Base-by-base conservation (phyloP, 495 filamentous ascomycete species). In the Tuber calosporum region DNA sequence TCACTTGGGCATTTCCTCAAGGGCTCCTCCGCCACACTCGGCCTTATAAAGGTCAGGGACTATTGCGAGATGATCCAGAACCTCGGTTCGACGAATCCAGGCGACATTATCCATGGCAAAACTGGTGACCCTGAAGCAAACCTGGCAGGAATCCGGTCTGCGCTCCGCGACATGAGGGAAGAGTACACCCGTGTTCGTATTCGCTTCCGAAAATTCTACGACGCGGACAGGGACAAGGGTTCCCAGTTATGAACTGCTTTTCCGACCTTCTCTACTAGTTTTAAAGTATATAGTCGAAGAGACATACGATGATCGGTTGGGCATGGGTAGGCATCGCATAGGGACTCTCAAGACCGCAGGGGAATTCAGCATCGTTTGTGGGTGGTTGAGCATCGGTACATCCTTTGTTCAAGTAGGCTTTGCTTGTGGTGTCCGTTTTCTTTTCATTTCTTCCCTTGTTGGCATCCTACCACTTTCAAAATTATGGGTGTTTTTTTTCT, bases 1-100 rank as follows among this genome's bases (percentile, higher is more conserved):
- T 85, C 85, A 22, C 88, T 96, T 38, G 95, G 95, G 37, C 95
- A 99, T 84, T 99, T 97, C 85, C 85, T 99, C 71, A 99, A 99
- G 83, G 95, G 95, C 53, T 97, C 94, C n/a, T 97, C 94, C 15
- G 95, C 95, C 30, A 98, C 96, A 9, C 88, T 99, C 69, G 95
- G 95, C 36, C 87, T 99, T 53, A 92, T 85, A 78, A 96, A 96
- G 84, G 91, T 99, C 80, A 92, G 92, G 82, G 93, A 97, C 78
- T 89, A 87, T 71, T 99, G 95, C 82, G 94, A 97, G 83, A 92
- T 96, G 86, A 97, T 99, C 78, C 95, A 99, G 82, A 90, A 97
- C 81, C 96, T 89, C 79, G 95, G 96, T 67, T 88, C 89, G 77
- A 85, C 89, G 77, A 85, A 85, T 70, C 90, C 92, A 82, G 93